phyloP scores from a whole-genome alignment of 441 rosid species.

The Hura crepitans region DNA sequence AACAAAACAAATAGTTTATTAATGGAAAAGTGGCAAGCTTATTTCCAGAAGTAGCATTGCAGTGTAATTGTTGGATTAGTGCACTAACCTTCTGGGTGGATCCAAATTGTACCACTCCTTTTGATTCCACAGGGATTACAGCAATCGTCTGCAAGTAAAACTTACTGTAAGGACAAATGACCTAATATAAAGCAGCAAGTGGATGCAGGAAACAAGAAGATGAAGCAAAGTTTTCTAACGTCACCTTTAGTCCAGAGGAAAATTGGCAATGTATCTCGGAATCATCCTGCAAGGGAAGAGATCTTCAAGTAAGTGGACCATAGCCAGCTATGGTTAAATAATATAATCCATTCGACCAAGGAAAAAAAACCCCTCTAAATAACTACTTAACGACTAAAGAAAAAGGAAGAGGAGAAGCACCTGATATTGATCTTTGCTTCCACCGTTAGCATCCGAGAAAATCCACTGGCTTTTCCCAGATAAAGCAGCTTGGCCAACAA shows the following conservation, averaged over 20 bases:
- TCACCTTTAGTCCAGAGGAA: constrained; percentile 57
- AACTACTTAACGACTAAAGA: background rate
- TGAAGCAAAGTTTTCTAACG: background rate
- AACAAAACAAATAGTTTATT: background rate
- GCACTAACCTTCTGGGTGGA: constrained; percentile 63
- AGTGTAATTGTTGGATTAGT: constrained; percentile 11
- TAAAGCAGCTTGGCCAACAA: constrained; percentile 69
- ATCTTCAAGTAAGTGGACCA: constrained; percentile 11
- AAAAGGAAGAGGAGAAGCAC: constrained; percentile 29
- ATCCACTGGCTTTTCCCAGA: constrained; percentile 68
- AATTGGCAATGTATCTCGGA: constrained; percentile 38
- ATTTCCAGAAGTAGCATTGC: background rate
- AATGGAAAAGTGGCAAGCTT: background rate
- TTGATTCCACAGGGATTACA: constrained; percentile 53
- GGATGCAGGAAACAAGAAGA: background rate
- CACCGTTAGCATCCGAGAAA: constrained; percentile 41
- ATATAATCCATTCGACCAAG: background rate
- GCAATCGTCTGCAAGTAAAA: constrained; percentile 62
- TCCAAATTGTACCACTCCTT: constrained; percentile 76
- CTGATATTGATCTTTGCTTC: constrained; percentile 36
- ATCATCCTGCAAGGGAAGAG: constrained; percentile 32
- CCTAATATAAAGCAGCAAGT: background rate
- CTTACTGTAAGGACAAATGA: constrained; percentile 17
- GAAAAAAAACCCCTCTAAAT: background rate
- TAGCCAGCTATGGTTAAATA: background rate